Evolutionary conservation across 306 rosid species (phyloP).

Genomic region (Vigna radiata): DNA sequence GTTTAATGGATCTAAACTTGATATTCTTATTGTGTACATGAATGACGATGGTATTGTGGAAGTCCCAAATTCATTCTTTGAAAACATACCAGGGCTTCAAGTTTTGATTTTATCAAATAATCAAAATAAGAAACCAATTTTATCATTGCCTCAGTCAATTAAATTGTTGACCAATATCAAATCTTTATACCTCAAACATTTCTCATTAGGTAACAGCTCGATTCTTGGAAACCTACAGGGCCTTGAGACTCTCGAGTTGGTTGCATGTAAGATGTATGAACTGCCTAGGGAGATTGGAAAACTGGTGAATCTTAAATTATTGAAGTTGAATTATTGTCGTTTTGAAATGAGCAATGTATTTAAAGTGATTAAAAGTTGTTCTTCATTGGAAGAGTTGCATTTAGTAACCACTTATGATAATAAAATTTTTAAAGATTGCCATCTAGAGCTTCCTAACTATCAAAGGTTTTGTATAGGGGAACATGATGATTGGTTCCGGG

Average conservation of each 20-base stretch:
- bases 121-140: background rate
- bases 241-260: constrained; percentile 35
- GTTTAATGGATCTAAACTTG: background rate
- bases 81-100: background rate
- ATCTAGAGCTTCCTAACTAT: background rate
- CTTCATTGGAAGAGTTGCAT: constrained; percentile 36
- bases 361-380: background rate
- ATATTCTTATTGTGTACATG: background rate
- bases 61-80: background rate
- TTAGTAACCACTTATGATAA: too few species aligned
- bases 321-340: rapidly evolving
- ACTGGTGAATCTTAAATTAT: background rate
- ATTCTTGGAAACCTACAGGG: background rate
- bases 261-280: rapidly evolving
- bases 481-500: too few species aligned
- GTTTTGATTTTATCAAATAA: background rate
- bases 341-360: background rate
- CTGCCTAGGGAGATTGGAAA: background rate
- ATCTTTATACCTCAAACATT: rapidly evolving
- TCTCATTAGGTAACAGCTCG: constrained; percentile 1
- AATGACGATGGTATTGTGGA: rapidly evolving
- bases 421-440: too few species aligned
- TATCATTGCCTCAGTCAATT: background rate
- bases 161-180: background rate
- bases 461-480: background rate